These are phyloP conservation scores for Ogataea dorogensis DNA, from an alignment of 805 yeast species.

Conservation along the genomic window DNA sequence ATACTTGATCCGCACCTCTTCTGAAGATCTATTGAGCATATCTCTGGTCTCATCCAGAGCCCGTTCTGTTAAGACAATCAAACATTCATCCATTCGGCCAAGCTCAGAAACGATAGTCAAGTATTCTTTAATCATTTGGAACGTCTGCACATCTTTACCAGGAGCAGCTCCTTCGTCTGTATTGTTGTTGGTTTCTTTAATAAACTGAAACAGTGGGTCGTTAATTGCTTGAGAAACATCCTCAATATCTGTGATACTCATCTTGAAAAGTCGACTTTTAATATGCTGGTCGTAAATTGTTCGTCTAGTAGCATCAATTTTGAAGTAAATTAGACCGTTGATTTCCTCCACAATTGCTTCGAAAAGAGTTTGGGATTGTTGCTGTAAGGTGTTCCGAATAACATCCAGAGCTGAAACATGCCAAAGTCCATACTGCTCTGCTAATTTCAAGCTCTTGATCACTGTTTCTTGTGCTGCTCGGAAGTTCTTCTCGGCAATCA, in stretches of 20 bases:
- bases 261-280: constrained; percentile 15
- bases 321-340: constrained; percentile 47
- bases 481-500: constrained; percentile 69
- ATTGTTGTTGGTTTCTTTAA: constrained; percentile 27
- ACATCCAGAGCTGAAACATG: constrained; percentile 51
- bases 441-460: constrained; percentile 40
- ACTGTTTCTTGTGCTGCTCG: constrained; percentile 42
- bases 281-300: constrained; percentile 29
- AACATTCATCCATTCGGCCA: constrained; percentile 57
- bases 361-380: constrained; percentile 59
- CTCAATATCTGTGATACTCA: constrained; percentile 27
- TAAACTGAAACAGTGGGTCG: constrained; percentile 36
- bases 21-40: constrained; percentile 59
- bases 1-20: constrained; percentile 60
- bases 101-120: constrained; percentile 39
- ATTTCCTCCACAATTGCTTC: constrained; percentile 77
- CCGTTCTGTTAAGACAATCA: constrained; percentile 52
- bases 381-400: constrained; percentile 49
- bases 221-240: constrained; percentile 33
- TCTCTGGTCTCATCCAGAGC: constrained; percentile 62
- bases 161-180: constrained; percentile 25
- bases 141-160: constrained; percentile 24
- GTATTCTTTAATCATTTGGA: constrained; percentile 21
- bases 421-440: constrained; percentile 56
- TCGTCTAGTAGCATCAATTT: constrained; percentile 26